phyloP scores from a whole-genome alignment of 441 rosid genomes.

The Heliophila coronopifolia region DNA sequence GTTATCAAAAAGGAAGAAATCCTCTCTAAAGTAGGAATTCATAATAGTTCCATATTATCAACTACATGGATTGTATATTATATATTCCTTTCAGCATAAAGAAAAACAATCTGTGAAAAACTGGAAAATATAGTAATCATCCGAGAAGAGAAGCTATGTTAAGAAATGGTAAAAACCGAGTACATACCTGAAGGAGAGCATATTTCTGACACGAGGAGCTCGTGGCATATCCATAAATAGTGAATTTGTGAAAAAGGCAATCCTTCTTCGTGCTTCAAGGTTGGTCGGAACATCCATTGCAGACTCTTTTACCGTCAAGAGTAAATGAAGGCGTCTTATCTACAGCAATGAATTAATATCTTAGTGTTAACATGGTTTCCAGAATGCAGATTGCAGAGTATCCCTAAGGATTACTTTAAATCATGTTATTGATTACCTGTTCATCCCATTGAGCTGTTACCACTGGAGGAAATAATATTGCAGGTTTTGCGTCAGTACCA shows the following conservation, averaged over 20 bases:
- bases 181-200: constrained; percentile 92
- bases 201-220: constrained; percentile 88
- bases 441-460: constrained; percentile 91
- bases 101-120: not conserved
- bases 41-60: not conserved
- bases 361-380: constrained; percentile 5
- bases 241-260: constrained; percentile 89
- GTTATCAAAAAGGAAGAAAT: constrained; percentile 8
- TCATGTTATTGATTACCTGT: constrained; percentile 44
- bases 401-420: not conserved
- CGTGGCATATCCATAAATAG: constrained; percentile 99
- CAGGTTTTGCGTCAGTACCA: constrained; percentile 81
- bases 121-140: not conserved
- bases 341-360: constrained; percentile 26
- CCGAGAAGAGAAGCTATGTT: not conserved
- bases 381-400: constrained; percentile 12
- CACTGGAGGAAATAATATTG: constrained; percentile 75
- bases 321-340: constrained; percentile 91
- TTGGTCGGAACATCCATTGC: constrained; percentile 85
- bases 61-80: constrained; percentile 8
- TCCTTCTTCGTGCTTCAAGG: constrained; percentile 97
- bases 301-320: constrained; percentile 89
- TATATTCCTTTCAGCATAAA: not conserved
- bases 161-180: constrained; percentile 9
- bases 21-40: constrained; percentile 7